Evolutionary conservation across 352 stramenopile genomes (phyloP).

Genomic region (Elongisporangium senticosum): DNA sequence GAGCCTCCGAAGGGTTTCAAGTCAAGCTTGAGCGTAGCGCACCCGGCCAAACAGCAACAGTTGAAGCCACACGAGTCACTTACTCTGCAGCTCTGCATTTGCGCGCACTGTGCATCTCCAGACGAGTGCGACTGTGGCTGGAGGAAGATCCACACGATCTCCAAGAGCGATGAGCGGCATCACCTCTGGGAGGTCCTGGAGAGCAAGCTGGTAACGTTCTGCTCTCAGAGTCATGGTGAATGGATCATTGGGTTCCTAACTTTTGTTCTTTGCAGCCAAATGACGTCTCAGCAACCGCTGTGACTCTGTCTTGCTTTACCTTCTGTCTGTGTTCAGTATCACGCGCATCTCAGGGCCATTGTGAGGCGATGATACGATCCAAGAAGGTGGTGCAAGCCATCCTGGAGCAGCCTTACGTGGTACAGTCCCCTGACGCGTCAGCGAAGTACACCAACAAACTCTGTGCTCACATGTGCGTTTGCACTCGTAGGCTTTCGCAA

Average conservation of each 20-base stretch:
- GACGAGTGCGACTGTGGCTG: conserved; percentile 13
- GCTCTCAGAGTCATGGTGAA: background rate
- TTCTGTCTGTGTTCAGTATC: background rate
- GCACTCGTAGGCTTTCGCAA: conserved; percentile 28
- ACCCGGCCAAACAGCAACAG: background rate
- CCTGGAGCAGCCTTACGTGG: background rate
- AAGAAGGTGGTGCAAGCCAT: background rate
- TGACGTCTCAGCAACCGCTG: background rate
- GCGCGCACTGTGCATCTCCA: conserved; percentile 5
- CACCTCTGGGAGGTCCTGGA: conserved; percentile 10
- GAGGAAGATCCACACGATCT: conserved; percentile 11
- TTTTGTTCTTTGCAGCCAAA: background rate
- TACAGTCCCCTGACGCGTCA: conserved; percentile 2
- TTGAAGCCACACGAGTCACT: background rate
- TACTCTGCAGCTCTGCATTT: conserved; percentile 1
- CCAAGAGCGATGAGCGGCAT: conserved; percentile 5
- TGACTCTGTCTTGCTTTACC: background rate
- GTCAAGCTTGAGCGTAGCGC: background rate
- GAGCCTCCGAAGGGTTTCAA: background rate
- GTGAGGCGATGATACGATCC: background rate
- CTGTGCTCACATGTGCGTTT: conserved; percentile 1
- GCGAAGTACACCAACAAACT: background rate
- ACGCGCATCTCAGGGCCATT: background rate
- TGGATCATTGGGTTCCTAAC: background rate
- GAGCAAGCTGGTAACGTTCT: conserved; percentile 8